phyloP scores from a whole-genome alignment of 192 early-diverging fungal species.

The Phycomyces nitens region DNA sequence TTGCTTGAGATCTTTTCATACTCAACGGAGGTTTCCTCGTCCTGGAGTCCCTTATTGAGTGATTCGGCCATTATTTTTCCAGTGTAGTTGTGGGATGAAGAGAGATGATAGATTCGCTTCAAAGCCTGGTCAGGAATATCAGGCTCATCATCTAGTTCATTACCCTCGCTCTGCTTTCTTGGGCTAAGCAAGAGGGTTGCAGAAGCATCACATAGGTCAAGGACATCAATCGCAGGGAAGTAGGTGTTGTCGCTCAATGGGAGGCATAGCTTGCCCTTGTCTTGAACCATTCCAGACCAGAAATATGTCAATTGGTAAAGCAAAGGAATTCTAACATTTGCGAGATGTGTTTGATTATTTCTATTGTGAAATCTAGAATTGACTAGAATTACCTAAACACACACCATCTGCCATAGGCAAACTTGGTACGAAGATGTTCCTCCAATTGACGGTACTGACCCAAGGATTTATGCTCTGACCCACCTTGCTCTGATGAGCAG shows the following conservation, averaged over 20 bases:
- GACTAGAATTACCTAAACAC: neutral
- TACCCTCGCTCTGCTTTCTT: neutral
- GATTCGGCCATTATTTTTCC: neutral
- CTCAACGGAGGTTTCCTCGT: neutral
- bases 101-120: constrained; percentile 6
- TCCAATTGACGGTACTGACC: neutral
- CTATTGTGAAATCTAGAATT: neutral
- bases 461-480: neutral
- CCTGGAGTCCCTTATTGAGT: neutral
- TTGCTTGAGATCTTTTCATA: neutral
- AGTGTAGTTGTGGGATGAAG: neutral
- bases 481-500: too few species aligned
- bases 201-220: neutral
- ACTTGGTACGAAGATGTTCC: neutral
- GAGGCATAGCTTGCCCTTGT: neutral
- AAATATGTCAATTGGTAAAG: neutral
- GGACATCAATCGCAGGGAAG: neutral
- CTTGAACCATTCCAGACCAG: constrained; percentile 1
- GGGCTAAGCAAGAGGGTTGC: neutral
- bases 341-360: neutral
- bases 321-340: neutral
- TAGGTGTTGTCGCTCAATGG: neutral
- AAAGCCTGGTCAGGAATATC: neutral
- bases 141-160: neutral
- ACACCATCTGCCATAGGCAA: neutral